These are phyloP conservation scores for Ceratocystis papillata DNA, from an alignment of 2,329 filamentous ascomycete genomes.

Conservation along the genomic window DNA sequence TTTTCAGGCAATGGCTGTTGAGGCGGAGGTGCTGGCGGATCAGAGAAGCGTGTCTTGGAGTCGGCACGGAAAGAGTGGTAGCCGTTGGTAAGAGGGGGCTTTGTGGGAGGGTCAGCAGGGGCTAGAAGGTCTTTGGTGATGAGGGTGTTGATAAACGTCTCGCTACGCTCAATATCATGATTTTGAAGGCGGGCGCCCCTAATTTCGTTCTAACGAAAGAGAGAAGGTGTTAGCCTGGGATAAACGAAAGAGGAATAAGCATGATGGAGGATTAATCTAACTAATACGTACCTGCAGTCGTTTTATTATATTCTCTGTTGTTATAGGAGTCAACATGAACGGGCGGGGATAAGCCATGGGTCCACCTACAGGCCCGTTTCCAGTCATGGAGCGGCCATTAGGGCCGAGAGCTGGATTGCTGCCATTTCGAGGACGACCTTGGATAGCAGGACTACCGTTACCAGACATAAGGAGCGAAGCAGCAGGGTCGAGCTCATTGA, in stretches of 20 bases:
- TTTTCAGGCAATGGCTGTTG: constrained; percentile 91
- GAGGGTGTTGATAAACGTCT: constrained; percentile 67
- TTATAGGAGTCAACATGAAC: constrained; percentile 79
- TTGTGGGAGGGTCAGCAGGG: constrained; percentile 40
- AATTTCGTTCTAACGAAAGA: constrained; percentile 61
- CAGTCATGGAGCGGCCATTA: constrained; percentile 49
- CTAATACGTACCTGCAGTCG: constrained; percentile 57
- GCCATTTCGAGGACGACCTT: constrained; percentile 58
- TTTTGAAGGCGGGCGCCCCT: constrained; percentile 79
- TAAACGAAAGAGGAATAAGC: neutral
- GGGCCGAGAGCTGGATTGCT: constrained; percentile 54
- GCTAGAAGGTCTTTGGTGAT: constrained; percentile 60
- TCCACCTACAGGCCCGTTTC: constrained; percentile 41
- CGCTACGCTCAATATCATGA: constrained; percentile 71
- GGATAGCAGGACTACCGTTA: constrained; percentile 46
- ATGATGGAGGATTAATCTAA: too few species aligned
- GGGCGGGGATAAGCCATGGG: constrained; percentile 60
- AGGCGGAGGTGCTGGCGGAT: constrained; percentile 84
- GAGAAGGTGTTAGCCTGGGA: constrained; percentile 24
- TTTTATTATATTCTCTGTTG: constrained; percentile 90
- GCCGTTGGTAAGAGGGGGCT: constrained; percentile 37
- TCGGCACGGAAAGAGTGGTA: constrained; percentile 55
- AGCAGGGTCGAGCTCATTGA: constrained; percentile 79
- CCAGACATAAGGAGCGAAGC: constrained; percentile 62
- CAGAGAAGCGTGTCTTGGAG: constrained; percentile 73